Evolutionary conservation across 768 basidiomycete genomes (phyloP), one percentile per base, ranked within the genome.

Genomic region (Boletus barrowsii): DNA sequence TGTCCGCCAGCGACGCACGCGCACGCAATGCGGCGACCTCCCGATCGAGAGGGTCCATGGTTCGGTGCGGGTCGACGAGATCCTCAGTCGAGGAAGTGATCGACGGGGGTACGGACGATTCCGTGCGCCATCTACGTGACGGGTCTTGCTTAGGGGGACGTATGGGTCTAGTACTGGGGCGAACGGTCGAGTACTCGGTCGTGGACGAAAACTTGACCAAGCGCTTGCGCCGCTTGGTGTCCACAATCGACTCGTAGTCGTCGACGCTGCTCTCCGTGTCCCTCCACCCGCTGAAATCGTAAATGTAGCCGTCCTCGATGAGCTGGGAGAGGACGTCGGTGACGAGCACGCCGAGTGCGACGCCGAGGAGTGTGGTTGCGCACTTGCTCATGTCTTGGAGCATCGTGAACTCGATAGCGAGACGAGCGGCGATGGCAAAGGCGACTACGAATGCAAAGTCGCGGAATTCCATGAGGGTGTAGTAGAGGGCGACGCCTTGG

Each of bases 1-100:
- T 90, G 61, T 91, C 91, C 24, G 91, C 90, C 54, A 90, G 71
- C 18, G 88, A 85, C 9, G 90, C 90, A 26, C 88, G 81, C 44
- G 88, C 83, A 45, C 89, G 80, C 20, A 93, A 77, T 14, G 81
- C 75, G 32, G 86, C 84, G n/a, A 91, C 79, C 62, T 90, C 87
- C 30, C 87, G 82, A 62, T 90, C 87, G 33, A 82, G 71, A 8
- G 85, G 83, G 20, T 83, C 79, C 78, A 88, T 78, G 30, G 76
- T 75, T 26, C 79, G 72, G 39, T 76, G 75, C 7, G 83, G 80
- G 41, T 83, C 84, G 57, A 88, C 75, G 60, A 82, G 74, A 49
- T 85, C 86, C 26, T 87, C 86, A 43, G 78, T 75, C 18, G 87
- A 85, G 58, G 88, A 87, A n/a, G 44, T 72, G 63, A 89, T 78